phyloP scores from a whole-genome alignment of 257 asterid genomes.

The Parsonsia alboflavescens region DNA sequence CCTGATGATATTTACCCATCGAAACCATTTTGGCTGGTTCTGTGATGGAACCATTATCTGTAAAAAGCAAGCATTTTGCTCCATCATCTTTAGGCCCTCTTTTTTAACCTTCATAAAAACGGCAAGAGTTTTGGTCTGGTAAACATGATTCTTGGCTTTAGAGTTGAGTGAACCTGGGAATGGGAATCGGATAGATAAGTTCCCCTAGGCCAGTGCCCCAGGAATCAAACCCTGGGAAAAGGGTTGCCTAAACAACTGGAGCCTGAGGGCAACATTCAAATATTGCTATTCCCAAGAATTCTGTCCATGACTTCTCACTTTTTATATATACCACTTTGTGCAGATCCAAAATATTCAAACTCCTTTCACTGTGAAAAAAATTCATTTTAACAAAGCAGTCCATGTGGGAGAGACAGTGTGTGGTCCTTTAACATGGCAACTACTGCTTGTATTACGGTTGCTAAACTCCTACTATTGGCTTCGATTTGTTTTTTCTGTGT shows the following conservation, averaged over 20 bases:
- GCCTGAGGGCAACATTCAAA: conserved; percentile 12
- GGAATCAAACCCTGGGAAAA: conserved; percentile 2
- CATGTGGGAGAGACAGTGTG: conserved; percentile 20
- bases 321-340: conserved; percentile 23
- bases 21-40: not conserved
- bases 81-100: not conserved
- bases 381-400: conserved; percentile 19
- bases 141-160: not conserved
- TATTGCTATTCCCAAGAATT: conserved; percentile 41
- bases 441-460: conserved; percentile 8
- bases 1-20: not conserved
- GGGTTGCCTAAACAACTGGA: conserved; percentile 9
- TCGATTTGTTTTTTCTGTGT: conserved; percentile 18
- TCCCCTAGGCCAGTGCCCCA: not conserved
- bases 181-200: conserved; percentile 3
- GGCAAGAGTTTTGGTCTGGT: not conserved
- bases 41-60: not conserved
- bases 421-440: conserved; percentile 6
- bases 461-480: conserved; percentile 20
- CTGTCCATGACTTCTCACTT: conserved; percentile 41
- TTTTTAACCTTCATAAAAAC: not conserved
- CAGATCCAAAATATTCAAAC: conserved; percentile 43
- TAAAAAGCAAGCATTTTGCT: not conserved
- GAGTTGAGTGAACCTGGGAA: conserved; percentile 3
- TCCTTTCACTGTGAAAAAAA: not conserved